Conservation (phyloP, 2,329 filamentous ascomycete genomes). For the Niveomyces coronatus region DNA sequence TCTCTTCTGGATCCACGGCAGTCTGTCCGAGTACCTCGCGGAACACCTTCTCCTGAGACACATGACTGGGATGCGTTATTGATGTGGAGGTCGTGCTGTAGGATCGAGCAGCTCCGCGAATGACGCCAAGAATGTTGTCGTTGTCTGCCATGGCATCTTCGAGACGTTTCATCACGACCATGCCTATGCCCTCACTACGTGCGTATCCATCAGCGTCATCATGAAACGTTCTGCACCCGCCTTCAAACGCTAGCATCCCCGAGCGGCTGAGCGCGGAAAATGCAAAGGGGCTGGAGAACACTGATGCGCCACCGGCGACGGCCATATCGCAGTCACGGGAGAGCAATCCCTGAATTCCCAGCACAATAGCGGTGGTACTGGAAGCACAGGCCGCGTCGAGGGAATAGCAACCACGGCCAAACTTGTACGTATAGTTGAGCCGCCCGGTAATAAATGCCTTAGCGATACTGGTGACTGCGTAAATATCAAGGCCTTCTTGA, state of each 20-base stretch:
- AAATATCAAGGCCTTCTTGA: conserved; percentile 56
- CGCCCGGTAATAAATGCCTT: conserved; percentile 40
- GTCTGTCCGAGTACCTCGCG: conserved; percentile 58
- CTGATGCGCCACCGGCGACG: conserved; percentile 66
- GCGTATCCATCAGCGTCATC: conserved; percentile 73
- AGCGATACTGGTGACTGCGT: conserved; percentile 33
- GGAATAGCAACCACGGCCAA: conserved; percentile 60
- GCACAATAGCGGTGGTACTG: conserved; percentile 61
- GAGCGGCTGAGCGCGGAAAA: conserved; percentile 66
- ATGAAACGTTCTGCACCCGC: conserved; percentile 59
- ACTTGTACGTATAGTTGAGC: conserved; percentile 72
- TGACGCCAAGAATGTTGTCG: not conserved
- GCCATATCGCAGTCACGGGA: conserved; percentile 73
- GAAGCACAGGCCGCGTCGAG: conserved; percentile 75
- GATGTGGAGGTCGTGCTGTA: not conserved
- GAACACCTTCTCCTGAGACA: conserved; percentile 16
- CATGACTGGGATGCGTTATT: not conserved
- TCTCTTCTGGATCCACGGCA: conserved; percentile 62
- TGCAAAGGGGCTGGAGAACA: conserved; percentile 71
- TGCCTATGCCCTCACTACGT: conserved; percentile 64
- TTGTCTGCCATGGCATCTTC: conserved; percentile 42
- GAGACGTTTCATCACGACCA: conserved; percentile 65
- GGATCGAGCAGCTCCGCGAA: not conserved
- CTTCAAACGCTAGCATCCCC: conserved; percentile 57
- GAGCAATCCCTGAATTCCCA: no score